A percentile compares a stretch with the other conserved stretches of the same genome.
phyloP scores from a whole-genome alignment of 1,284 basidiomycete species.

The Calocybe gambosa region DNA sequence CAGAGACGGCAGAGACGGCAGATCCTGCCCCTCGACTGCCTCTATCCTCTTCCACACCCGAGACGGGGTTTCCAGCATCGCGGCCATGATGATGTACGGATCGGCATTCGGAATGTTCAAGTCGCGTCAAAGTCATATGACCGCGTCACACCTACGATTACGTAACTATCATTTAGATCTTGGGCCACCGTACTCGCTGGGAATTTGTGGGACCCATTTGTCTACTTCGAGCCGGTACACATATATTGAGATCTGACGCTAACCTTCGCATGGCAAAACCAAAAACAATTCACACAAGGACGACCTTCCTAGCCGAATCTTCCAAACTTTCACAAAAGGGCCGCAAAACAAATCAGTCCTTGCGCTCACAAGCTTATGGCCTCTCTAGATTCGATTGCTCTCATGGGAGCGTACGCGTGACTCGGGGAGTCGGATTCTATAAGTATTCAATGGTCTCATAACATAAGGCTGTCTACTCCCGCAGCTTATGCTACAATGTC shows the following conservation, averaged over 20 bases:
- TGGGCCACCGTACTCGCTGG: no score
- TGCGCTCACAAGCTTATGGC: background rate
- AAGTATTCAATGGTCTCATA: background rate
- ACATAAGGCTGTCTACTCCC: background rate
- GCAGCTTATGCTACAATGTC: background rate
- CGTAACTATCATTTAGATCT: no score
- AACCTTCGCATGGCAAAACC: no score
- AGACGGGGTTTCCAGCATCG: slow-evolving; percentile 69
- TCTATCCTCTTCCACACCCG: slow-evolving; percentile 75
- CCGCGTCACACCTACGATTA: slow-evolving; percentile 1
- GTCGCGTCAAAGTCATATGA: slow-evolving; percentile 15
- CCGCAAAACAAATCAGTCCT: no score
- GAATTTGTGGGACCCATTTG: background rate
- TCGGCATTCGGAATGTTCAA: background rate
- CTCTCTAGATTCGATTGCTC: background rate
- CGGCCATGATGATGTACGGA: slow-evolving; percentile 28
- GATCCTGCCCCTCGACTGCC: slow-evolving; percentile 58
- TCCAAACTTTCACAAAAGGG: no score
- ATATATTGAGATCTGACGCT: no score
- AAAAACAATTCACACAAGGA: no score
- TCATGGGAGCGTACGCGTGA: background rate
- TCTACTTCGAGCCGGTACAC: background rate
- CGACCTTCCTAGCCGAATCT: no score
- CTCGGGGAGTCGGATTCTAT: background rate
- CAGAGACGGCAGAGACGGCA: slow-evolving; percentile 73